These are phyloP conservation scores for Leccinum variabile DNA, from an alignment of 1,284 basidiomycete genomes.

Conservation along the genomic window DNA sequence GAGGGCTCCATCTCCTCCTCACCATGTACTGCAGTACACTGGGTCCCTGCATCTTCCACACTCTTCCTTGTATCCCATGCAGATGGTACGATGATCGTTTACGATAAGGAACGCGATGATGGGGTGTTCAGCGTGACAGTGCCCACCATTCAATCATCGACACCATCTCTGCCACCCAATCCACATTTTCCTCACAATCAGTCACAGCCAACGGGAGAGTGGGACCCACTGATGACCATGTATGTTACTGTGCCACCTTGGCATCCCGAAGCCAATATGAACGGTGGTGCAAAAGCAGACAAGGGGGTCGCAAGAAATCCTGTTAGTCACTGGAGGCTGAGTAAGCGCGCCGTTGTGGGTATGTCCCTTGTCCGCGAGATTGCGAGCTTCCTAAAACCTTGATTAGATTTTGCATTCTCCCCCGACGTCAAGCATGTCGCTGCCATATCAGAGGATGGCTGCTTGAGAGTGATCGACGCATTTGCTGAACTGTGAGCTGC, in stretches of 20 bases:
- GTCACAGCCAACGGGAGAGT: slow-evolving; percentile 39
- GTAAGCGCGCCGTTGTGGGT: slow-evolving; percentile 74
- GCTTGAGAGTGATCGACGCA: slow-evolving; percentile 83
- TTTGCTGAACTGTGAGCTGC: slow-evolving; percentile 74
- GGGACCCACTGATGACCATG: slow-evolving; percentile 74
- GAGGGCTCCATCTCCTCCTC: slow-evolving; percentile 27
- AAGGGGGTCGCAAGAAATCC: slow-evolving; percentile 79
- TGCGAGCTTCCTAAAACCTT: slow-evolving; percentile 3
- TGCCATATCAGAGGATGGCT: slow-evolving; percentile 86
- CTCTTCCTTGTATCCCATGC: slow-evolving; percentile 91
- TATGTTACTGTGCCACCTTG: slow-evolving; percentile 81
- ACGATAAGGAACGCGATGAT: slow-evolving; percentile 89
- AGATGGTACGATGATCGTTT: slow-evolving; percentile 86
- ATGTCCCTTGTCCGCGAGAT: slow-evolving; percentile 29
- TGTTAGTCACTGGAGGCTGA: slow-evolving; percentile 81
- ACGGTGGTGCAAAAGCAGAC: slow-evolving; percentile 43
- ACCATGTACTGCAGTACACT: slow-evolving; percentile 64
- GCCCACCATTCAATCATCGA: slow-evolving; percentile 39
- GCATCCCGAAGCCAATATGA: slow-evolving; percentile 60
- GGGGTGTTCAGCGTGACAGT: slow-evolving; percentile 65
- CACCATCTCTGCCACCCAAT: slow-evolving; percentile 13
- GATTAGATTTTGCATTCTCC: slow-evolving; percentile 82
- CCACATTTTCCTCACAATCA: slow-evolving; percentile 15
- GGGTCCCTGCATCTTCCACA: slow-evolving; percentile 84
- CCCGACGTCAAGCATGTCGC: slow-evolving; percentile 88